Evolutionary conservation across 371 early-diverging fungal species (phyloP), one percentile per base, ranked within the genome.

Genomic region (Mortierella sp.): DNA sequence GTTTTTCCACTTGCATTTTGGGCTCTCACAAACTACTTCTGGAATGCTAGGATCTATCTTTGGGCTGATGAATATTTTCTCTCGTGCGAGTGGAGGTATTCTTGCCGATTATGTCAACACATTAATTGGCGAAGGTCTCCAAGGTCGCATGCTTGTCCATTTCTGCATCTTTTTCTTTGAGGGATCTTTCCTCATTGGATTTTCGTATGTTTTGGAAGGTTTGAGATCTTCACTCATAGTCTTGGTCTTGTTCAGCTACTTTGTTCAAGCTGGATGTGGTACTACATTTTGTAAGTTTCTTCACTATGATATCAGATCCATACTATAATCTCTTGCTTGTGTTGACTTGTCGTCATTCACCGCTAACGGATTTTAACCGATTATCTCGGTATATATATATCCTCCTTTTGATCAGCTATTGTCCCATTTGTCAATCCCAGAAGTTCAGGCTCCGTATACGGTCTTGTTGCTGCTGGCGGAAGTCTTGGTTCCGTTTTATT

Each of bases 41-140:
- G 84, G 87, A 32, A 82, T 86, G 75, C 74, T 89, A 66, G 89
- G 87, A 28, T 84, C 89, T n/a, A 76, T 88, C 49, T 91, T 91
- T 82, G 91, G 92, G 15, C 65, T 91, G 37, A 82, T 91, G 81
- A 91, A 91, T 68, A 29, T 91, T 26, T 86, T 90, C 60, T 86
- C 91, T 23, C 87, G 92, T 29, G 83, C 88, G 7, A 66, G 83
- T 8, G 92, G 92, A 32, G 92, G 92, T 29, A 62, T 88, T 32
- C 42, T 89, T 35, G 85, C 89, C 7, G 89, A 89, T 60, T 63
- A 59, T 61, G 56, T 76, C 51, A 72, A 76, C 53, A 23, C 55
- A 42, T 28, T 57, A 49, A 34, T 57, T 22, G 85, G 85, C 28
- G 68, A 68, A 51, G 75, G 75, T 43, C 42, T 70, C 49, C 68